A percentile compares a stretch with the other conserved stretches of the same genome.
Evolutionary conservation across 371 early-diverging fungal species (phyloP).

Genomic region (Mucor indicus): DNA sequence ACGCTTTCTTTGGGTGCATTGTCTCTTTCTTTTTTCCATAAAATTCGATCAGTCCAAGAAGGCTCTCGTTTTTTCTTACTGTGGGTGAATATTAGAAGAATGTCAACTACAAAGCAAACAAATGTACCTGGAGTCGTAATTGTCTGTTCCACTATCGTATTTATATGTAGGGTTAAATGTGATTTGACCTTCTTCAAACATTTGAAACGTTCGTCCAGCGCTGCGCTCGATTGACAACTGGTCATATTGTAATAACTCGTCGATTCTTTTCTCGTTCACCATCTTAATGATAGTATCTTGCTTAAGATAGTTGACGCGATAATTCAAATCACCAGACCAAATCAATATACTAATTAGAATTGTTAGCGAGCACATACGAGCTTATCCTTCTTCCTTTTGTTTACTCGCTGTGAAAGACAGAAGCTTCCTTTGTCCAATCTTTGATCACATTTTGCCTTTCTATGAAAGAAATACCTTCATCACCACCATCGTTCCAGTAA

Average conservation of each 20-base stretch:
- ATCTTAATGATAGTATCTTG: constrained; percentile 54
- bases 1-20: constrained; percentile 25
- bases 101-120: not conserved
- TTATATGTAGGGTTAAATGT: constrained; percentile 93
- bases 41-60: constrained; percentile 91
- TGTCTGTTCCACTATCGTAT: constrained; percentile 78
- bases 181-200: constrained; percentile 82
- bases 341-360: constrained; percentile 80
- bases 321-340: constrained; percentile 96
- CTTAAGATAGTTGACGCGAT: constrained; percentile 74
- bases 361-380: too few relatives aligned
- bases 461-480: constrained; percentile 40
- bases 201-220: constrained; percentile 64
- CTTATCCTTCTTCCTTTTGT: too few relatives aligned
- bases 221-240: constrained; percentile 51
- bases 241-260: constrained; percentile 61
- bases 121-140: constrained; percentile 82
- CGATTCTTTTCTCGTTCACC: constrained; percentile 50
- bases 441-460: constrained; percentile 24
- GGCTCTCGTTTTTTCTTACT: constrained; percentile 84
- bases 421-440: constrained; percentile 41
- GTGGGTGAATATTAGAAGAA: not conserved
- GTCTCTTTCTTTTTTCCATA: constrained; percentile 68
- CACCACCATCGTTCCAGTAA: constrained; percentile 48
- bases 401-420: constrained; percentile 73